Evolutionary conservation across 371 early-diverging fungal species (phyloP).

Genomic region (Choanephora cucurbitarum): DNA sequence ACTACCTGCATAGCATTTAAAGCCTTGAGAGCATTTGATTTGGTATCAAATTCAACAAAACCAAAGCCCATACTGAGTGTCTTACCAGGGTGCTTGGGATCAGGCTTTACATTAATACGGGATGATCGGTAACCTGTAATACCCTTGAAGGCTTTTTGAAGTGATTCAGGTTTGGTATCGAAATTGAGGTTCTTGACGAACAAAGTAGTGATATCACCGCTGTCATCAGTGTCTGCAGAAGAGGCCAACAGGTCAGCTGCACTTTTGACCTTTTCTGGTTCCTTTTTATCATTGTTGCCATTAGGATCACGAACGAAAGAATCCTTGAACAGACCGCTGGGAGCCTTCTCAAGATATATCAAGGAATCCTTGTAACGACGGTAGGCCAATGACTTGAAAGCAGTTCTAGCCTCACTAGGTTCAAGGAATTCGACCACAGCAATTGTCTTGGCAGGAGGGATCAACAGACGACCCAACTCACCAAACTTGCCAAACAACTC

Average conservation of each 20-base stretch:
- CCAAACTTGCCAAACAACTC: slow-evolving; percentile 86
- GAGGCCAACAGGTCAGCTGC: slow-evolving; percentile 48
- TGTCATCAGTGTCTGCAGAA: slow-evolving; percentile 41
- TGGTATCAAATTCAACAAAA: slow-evolving; percentile 87
- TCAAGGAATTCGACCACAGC: slow-evolving; percentile 93
- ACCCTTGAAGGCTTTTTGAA: slow-evolving; percentile 70
- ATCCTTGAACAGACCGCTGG: slow-evolving; percentile 75
- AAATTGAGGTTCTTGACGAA: slow-evolving; percentile 96
- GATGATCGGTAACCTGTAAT: slow-evolving; percentile 78
- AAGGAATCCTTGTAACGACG: slow-evolving; percentile 87
- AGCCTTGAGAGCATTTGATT: slow-evolving; percentile 80
- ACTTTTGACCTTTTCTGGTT: slow-evolving; percentile 32
- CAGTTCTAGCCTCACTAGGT: slow-evolving; percentile 87
- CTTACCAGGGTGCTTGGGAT: slow-evolving; percentile 75
- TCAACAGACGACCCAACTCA: slow-evolving; percentile 82
- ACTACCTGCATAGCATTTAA: slow-evolving; percentile 77
- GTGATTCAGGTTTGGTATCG: slow-evolving; percentile 74
- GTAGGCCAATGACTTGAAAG: slow-evolving; percentile 90
- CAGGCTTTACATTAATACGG: slow-evolving; percentile 77
- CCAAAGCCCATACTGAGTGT: slow-evolving; percentile 95
- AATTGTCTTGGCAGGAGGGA: slow-evolving; percentile 94
- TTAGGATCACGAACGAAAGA: slow-evolving; percentile 52
- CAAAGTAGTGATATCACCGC: slow-evolving; percentile 68
- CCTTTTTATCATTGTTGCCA: slow-evolving; percentile 24
- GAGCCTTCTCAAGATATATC: slow-evolving; percentile 94